These are phyloP conservation scores for Salix udensis DNA, from an alignment of 345 rosid species.

Conservation along the genomic window DNA sequence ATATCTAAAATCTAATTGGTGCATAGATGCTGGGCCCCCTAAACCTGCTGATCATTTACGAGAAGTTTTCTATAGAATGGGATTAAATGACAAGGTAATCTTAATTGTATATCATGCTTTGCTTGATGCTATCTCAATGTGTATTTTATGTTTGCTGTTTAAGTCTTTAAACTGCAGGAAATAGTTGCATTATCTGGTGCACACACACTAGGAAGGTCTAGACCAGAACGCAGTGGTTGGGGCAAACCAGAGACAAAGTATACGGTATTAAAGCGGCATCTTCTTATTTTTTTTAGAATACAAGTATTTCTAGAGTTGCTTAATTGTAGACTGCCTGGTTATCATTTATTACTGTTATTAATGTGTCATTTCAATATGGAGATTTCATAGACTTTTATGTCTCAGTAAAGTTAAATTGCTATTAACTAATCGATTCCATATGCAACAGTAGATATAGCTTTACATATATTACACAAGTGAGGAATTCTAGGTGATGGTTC, in stretches of 20 bases:
- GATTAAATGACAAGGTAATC: slow-evolving; percentile 75
- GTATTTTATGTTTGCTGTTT: slow-evolving; percentile 4
- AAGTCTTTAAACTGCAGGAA: slow-evolving; percentile 45
- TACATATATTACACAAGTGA: not conserved
- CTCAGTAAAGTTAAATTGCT: not conserved
- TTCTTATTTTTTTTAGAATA: not conserved
- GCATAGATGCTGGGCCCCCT: slow-evolving; percentile 84
- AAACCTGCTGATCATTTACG: slow-evolving; percentile 81
- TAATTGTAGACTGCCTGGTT: not conserved
- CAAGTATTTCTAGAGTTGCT: not conserved
- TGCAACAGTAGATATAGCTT: not conserved
- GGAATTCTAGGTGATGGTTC: not conserved
- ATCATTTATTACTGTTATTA: not conserved
- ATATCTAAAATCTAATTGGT: slow-evolving; percentile 9
- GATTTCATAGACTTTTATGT: not conserved
- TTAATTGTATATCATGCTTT: not conserved
- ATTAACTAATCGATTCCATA: not conserved
- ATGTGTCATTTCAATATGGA: not conserved
- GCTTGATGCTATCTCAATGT: not conserved
- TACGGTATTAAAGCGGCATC: slow-evolving; percentile 49
- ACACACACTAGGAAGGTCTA: slow-evolving; percentile 88
- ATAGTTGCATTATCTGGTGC: slow-evolving; percentile 97
- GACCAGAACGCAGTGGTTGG: slow-evolving; percentile 95
- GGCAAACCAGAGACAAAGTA: slow-evolving; percentile 94
- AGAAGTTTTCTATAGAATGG: slow-evolving; percentile 89